Evolutionary conservation across 805 yeast species (phyloP), one percentile per base, ranked within the genome.

Genomic region (Lachancea kluyveri): DNA sequence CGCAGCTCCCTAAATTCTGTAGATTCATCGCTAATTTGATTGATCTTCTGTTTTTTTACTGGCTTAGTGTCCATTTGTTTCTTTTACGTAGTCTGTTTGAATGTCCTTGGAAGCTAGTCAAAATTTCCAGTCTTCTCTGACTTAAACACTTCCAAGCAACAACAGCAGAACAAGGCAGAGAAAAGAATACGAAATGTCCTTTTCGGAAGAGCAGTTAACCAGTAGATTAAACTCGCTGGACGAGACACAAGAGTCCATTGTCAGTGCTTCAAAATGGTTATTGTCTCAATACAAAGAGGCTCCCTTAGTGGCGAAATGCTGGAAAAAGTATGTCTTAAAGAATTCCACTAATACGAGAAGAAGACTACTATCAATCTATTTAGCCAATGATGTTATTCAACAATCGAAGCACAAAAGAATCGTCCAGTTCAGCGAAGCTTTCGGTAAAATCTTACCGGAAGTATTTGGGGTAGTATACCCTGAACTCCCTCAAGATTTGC

Each of bases 1-100:
- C 64, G 67, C 10, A 74, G 51, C 31, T 68, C 70, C 35, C 54
- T 46, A 18, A 70, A 59, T 12, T 38, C 41, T 4, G 38, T 42
- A 4, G 64, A 57, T 55, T 17, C 62, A 50, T 4, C 32, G n/a
- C 6, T 22, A n/a, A 19, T 10, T 19, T 8, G n/a, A n/a, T n/a
- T n/a, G n/a, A 16, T 15, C 26, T 41, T 45, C 13, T 11, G 21
- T 15, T 40, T 42, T 28, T 45, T 45, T n/a, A 11, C 12, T n/a
- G 14, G 19, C 17, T n/a, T n/a, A n/a, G n/a, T 25, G 33, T 26
- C n/a, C 35, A 2, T 23, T 23, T 18, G 17, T n/a, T 15, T 17
- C 17, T 20, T 29, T 11, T n/a, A 10, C 11, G 6, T 22, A 16
- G n/a, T 18, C 9, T 21, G n/a, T n/a, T n/a, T n/a, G n/a, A n/a